Base-by-base conservation (phyloP, 2,329 filamentous ascomycete species). In the Talaromyces sp. region DNA sequence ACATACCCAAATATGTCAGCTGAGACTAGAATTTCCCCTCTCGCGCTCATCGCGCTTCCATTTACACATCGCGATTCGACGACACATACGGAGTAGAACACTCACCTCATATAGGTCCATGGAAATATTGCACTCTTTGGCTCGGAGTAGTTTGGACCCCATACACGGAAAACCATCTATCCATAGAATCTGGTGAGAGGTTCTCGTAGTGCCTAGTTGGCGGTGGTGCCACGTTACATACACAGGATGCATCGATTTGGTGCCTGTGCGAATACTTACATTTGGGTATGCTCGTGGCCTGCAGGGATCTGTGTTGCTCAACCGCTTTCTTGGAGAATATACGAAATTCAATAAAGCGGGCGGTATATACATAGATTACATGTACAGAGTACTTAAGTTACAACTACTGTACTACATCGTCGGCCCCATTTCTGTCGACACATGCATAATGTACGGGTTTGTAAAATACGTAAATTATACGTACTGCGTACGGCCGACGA, bases 111-210 rank as follows among this genome's bases (percentile, higher is more conserved):
- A 52, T n/a, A 49, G 9, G 13, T 37, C 14, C 39, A 14, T 50
- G 3, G 14, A 31, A 33, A 52, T 10, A 56, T 22, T 54, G 19
- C 14, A 56, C 31, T 19, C 33, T 37, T 22, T 54, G 49, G 27
- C 50, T 54, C 10, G 33, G n/a, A 56, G n/a, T n/a, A 56, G n/a
- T 56, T 56, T 56, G 52, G 52, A 56, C 52, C 52, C 52, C 52
- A 56, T 33, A 33, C 11, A 49, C 22, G 10, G 22, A 31, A 31
- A 8, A 50, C 22, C 6, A 27, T 50, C 13, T 16, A 50, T 16
- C 22, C 11, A 24, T 54, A 27, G 27, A 27, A 27, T 27, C 27
- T 31, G 27, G 27, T 31, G 22, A 31, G 27, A 31, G 27, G 5
- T 31, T 1, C 27, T 31, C 27, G 27, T 31, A 31, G 27, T 31